These are phyloP conservation scores for Podila verticillata DNA, from an alignment of 192 early-diverging fungal genomes.

Conservation along the genomic window DNA sequence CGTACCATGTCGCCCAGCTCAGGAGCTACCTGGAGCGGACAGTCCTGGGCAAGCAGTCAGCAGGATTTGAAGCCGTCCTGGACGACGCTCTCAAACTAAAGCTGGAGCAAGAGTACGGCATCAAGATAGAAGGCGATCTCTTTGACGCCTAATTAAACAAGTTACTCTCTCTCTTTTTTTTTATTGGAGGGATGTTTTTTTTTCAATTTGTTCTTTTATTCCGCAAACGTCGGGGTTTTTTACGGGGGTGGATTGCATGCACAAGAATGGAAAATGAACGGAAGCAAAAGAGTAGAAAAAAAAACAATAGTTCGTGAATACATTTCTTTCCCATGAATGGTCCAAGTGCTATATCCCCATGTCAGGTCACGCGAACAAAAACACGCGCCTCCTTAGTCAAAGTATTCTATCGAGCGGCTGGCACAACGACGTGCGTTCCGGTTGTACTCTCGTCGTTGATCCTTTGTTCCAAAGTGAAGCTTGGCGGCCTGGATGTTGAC, in stretches of 20 bases:
- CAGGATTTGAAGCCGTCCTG: constrained; percentile 79
- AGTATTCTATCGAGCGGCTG: constrained; percentile 44
- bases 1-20: constrained; percentile 63
- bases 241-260: not conserved
- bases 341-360: too few species aligned
- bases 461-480: constrained; percentile 47
- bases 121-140: constrained; percentile 76
- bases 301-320: too few species aligned
- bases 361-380: too few species aligned
- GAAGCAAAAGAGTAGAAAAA: too few species aligned
- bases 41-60: constrained; percentile 34
- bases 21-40: constrained; percentile 53
- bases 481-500: constrained; percentile 38
- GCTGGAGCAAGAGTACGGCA: constrained; percentile 81
- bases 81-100: constrained; percentile 74
- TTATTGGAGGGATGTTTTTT: not conserved
- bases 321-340: too few species aligned
- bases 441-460: constrained; percentile 49
- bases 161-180: not conserved
- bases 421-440: constrained; percentile 45
- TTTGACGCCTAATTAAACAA: constrained; percentile 73
- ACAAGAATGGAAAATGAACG: not conserved
- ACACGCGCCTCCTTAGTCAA: constrained; percentile 18
- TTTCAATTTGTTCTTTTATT: not conserved
- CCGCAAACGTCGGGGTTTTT: not conserved